These are phyloP conservation scores for Rhododendron mucronatum DNA, from an alignment of 148 eudicot species.

Conservation along the genomic window DNA sequence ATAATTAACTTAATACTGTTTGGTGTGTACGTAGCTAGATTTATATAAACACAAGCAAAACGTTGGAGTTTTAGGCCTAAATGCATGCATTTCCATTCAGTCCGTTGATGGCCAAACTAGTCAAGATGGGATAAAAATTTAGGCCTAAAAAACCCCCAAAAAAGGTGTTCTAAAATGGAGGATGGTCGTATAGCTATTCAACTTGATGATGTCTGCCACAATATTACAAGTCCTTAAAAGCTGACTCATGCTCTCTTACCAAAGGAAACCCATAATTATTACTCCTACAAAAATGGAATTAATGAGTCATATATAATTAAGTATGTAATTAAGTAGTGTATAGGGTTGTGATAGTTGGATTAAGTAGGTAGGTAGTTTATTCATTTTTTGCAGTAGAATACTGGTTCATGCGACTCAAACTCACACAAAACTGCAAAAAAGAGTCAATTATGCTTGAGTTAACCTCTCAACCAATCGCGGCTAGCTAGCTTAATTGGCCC, in stretches of 20 bases:
- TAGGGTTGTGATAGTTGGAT: too few relatives aligned
- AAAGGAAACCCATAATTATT: neutral
- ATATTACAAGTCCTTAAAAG: neutral
- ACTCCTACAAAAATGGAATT: neutral
- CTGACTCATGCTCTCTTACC: neutral
- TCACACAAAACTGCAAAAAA: too few relatives aligned
- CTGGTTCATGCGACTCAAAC: too few relatives aligned
- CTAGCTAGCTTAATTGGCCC: too few relatives aligned
- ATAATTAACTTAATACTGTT: neutral
- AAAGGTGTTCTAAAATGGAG: neutral
- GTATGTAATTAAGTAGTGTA: too few relatives aligned
- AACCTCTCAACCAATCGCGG: too few relatives aligned
- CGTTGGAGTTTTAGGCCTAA: neutral
- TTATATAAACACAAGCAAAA: neutral
- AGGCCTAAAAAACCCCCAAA: neutral
- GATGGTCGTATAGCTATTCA: neutral
- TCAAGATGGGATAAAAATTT: neutral
- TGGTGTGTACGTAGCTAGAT: too few relatives aligned
- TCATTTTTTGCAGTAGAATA: too few relatives aligned
- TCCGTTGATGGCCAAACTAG: neutral
- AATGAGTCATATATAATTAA: neutral
- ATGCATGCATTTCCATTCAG: neutral
- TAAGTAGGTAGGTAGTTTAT: too few relatives aligned
- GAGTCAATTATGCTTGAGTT: too few relatives aligned
- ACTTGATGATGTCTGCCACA: constrained; percentile 1